Evolutionary conservation across 2,329 filamentous ascomycete species (phyloP).

Genomic region (Colletotrichum tabaci): DNA sequence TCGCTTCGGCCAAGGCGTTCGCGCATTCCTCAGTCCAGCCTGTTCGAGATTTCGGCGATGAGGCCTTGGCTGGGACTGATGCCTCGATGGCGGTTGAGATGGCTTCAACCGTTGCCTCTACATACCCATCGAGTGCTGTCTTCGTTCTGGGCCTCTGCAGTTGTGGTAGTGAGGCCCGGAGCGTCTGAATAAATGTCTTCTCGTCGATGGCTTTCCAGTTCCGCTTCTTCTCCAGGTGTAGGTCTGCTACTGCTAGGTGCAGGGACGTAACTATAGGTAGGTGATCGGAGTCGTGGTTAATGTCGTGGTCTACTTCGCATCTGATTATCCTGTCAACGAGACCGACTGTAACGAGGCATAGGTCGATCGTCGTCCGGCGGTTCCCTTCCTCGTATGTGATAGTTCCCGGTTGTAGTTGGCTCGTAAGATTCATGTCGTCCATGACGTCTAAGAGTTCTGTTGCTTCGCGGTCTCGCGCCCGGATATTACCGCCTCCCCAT

Average conservation of each 20-base stretch:
- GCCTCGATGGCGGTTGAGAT: neutral
- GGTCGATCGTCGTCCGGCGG: neutral
- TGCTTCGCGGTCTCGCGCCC: neutral
- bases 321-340: slow-evolving; percentile 9
- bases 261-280: slow-evolving; percentile 6
- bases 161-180: neutral
- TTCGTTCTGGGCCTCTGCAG: slow-evolving; percentile 9
- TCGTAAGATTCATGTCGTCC: slow-evolving; percentile 1
- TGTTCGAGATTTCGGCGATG: neutral
- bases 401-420: neutral
- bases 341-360: neutral
- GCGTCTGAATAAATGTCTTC: neutral
- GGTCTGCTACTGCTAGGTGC: neutral
- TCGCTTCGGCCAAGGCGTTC: neutral
- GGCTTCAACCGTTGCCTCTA: slow-evolving; percentile 8
- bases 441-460: slow-evolving; percentile 11
- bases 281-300: slow-evolving; percentile 14
- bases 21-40: neutral
- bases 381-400: slow-evolving; percentile 6
- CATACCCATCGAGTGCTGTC: slow-evolving; percentile 12
- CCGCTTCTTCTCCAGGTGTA: neutral
- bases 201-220: slow-evolving; percentile 13
- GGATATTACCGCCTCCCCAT: slow-evolving; percentile 4
- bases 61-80: neutral
- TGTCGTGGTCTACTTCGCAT: slow-evolving; percentile 3